A percentile compares a stretch with the other conserved stretches of the same genome.
phyloP scores from a whole-genome alignment of 371 early-diverging fungal species.

The Blastocladiella emersonii region DNA sequence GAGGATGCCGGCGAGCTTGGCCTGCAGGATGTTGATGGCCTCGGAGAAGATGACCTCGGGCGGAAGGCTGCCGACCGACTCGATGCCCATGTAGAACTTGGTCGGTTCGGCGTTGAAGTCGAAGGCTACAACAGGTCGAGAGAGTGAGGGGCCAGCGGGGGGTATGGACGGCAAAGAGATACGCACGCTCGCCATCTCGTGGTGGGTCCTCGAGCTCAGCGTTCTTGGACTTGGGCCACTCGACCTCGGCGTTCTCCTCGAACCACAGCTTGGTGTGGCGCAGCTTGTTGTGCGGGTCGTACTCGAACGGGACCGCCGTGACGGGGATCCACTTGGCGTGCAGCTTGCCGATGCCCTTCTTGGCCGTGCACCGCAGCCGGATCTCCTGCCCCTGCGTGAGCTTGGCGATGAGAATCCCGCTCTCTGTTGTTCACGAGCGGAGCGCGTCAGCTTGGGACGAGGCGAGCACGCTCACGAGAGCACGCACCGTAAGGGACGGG shows the following conservation, averaged over 20 bases:
- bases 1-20: not conserved
- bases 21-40: not conserved
- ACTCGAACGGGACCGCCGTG: slow-evolving; percentile 85
- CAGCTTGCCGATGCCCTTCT: slow-evolving; percentile 91
- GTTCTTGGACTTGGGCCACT: slow-evolving; percentile 79
- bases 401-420: slow-evolving; percentile 79
- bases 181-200: slow-evolving; percentile 41
- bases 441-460: too few species aligned
- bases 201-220: slow-evolving; percentile 52
- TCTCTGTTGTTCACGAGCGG: too few species aligned
- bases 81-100: slow-evolving; percentile 75
- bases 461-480: too few species aligned
- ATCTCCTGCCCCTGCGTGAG: slow-evolving; percentile 87
- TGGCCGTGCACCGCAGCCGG: slow-evolving; percentile 70
- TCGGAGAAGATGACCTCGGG: slow-evolving; percentile 33
- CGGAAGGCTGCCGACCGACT: slow-evolving; percentile 76
- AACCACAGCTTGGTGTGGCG: slow-evolving; percentile 91
- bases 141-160: not conserved
- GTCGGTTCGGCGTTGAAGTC: slow-evolving; percentile 77
- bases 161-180: not conserved
- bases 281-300: slow-evolving; percentile 92
- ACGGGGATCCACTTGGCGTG: slow-evolving; percentile 99
- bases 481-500: too few species aligned
- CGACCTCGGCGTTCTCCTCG: slow-evolving; percentile 68
- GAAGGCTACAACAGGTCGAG: slow-evolving; percentile 35